phyloP scores from a whole-genome alignment of 164 flowering plant species.

The Stephania cephalantha region DNA sequence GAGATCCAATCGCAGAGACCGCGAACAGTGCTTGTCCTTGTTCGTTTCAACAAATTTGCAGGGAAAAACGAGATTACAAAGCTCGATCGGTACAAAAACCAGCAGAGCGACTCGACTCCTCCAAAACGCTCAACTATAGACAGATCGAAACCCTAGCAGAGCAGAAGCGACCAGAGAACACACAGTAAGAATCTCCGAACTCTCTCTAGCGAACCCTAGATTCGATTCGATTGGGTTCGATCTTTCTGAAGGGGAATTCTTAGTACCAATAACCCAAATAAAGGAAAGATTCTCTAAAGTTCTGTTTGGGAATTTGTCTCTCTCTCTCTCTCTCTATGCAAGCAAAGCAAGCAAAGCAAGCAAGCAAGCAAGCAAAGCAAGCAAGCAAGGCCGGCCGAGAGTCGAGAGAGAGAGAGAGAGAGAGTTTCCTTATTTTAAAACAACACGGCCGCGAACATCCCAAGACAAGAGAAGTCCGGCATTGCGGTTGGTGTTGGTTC shows the following conservation, averaged over 20 bases:
- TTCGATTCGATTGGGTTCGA: constrained; percentile 4
- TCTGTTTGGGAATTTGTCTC: background rate
- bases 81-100: background rate
- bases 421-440: background rate
- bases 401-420: no score
- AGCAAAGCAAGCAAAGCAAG: background rate
- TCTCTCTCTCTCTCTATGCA: background rate
- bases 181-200: no score
- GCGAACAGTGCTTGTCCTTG: background rate
- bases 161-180: background rate
- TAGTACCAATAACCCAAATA: background rate
- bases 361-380: no score
- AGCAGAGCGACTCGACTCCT: background rate
- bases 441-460: background rate
- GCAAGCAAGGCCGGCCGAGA: background rate
- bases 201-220: background rate
- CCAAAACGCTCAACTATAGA: background rate
- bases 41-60: constrained; percentile 4
- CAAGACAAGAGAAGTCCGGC: background rate
- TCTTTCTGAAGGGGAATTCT: background rate
- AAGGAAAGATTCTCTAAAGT: constrained; percentile 4
- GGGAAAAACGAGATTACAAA: background rate
- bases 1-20: background rate
- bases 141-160: constrained; percentile 12
- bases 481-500: background rate